A percentile compares a stretch with the other conserved stretches of the same genome.
These are phyloP conservation scores for Scolecobasidium constrictum DNA, from an alignment of 2,329 filamentous ascomycete genomes.

Conservation along the genomic window DNA sequence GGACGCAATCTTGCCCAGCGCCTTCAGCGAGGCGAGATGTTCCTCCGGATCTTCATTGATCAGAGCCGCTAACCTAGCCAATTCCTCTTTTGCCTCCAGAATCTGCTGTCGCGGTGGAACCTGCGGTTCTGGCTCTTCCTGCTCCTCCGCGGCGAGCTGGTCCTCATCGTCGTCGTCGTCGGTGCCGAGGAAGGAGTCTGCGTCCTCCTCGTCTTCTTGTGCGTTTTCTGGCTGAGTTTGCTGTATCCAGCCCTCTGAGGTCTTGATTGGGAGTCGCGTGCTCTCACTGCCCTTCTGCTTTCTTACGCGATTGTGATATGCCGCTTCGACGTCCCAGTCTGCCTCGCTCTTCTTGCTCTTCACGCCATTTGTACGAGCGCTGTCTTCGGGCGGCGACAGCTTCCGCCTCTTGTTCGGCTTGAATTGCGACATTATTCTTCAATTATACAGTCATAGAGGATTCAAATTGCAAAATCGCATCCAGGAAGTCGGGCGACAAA, in stretches of 20 bases:
- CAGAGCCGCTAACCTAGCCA: slow-evolving; percentile 68
- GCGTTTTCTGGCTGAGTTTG: slow-evolving; percentile 41
- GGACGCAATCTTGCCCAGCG: slow-evolving; percentile 61
- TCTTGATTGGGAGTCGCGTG: slow-evolving; percentile 77
- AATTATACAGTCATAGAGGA: neutral
- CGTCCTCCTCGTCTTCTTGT: slow-evolving; percentile 48
- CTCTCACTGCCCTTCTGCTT: slow-evolving; percentile 72
- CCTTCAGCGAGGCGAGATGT: slow-evolving; percentile 68
- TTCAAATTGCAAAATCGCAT: neutral
- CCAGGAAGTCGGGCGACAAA: slow-evolving; percentile 2
- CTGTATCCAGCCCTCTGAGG: slow-evolving; percentile 62
- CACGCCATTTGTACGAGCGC: neutral
- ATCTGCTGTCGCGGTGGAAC: slow-evolving; percentile 72
- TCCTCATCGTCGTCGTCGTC: slow-evolving; percentile 31
- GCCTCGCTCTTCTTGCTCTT: neutral
- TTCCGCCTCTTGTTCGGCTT: slow-evolving; percentile 25
- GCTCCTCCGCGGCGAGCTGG: slow-evolving; percentile 28
- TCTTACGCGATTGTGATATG: slow-evolving; percentile 71
- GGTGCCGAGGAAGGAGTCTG: slow-evolving; percentile 49
- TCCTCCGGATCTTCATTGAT: slow-evolving; percentile 93
- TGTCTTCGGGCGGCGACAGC: slow-evolving; percentile 22
- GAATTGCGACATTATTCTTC: slow-evolving; percentile 21
- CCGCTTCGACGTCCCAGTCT: slow-evolving; percentile 78
- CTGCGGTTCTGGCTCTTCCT: slow-evolving; percentile 42
- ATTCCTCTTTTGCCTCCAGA: slow-evolving; percentile 77